These are phyloP conservation scores for Leishmania aethiopica DNA, from an alignment of 208 protist species.

Conservation along the genomic window DNA sequence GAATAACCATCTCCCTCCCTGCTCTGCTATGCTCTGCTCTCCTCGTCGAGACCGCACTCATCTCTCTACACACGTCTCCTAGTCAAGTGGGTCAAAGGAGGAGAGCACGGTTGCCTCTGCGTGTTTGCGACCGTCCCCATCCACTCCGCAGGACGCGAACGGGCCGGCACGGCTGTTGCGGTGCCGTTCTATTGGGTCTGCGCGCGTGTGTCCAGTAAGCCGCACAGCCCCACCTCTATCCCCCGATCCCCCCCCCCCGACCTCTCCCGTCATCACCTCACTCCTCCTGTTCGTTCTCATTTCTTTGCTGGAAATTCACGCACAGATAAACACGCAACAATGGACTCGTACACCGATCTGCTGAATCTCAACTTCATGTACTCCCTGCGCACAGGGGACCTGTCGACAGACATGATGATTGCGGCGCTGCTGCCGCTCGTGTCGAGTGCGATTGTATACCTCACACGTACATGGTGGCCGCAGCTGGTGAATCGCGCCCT, in stretches of 20 bases:
- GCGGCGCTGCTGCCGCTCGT: conserved; percentile 79
- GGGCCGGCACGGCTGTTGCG: background rate
- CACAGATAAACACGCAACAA: conserved; percentile 18
- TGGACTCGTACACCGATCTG: conserved; percentile 81
- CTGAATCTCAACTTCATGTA: conserved; percentile 91
- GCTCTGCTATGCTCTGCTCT: background rate
- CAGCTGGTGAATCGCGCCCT: conserved; percentile 32
- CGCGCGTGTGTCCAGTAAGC: background rate
- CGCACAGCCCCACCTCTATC: background rate
- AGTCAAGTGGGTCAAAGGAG: background rate
- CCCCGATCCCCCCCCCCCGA: background rate
- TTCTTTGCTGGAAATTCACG: conserved; percentile 2
- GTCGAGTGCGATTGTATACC: conserved; percentile 41
- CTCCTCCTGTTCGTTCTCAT: background rate
- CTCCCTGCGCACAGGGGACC: conserved; percentile 82
- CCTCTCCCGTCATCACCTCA: background rate
- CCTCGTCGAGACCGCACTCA: background rate
- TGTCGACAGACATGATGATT: conserved; percentile 83
- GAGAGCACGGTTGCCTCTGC: background rate
- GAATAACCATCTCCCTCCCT: background rate
- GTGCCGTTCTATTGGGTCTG: background rate
- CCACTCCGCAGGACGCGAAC: background rate
- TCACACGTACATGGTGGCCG: conserved; percentile 61
- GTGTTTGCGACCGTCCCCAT: background rate
- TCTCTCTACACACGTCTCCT: too few relatives aligned